These are phyloP conservation scores for Guyanaporus albipodus DNA, from an alignment of 768 basidiomycete genomes.

Conservation along the genomic window DNA sequence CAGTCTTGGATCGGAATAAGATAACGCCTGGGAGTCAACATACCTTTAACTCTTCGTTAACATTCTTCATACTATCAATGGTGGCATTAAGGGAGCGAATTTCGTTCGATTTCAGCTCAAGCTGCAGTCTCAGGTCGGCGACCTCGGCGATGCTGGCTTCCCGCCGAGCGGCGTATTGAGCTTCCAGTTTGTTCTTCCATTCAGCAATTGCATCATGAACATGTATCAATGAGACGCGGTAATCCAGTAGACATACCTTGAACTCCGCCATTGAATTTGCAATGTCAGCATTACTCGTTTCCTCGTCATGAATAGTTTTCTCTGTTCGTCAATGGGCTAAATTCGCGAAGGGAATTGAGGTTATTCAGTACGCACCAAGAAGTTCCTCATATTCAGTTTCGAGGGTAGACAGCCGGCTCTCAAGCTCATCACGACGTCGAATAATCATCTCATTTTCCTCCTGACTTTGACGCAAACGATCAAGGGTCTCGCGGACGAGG, in stretches of 20 bases:
- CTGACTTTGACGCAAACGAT: constrained; percentile 82
- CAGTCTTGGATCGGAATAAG: background rate
- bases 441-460: constrained; percentile 88
- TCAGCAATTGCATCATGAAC: constrained; percentile 3
- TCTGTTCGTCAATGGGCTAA: constrained; percentile 44
- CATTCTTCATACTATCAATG: constrained; percentile 89
- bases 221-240: background rate
- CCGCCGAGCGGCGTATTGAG: constrained; percentile 89
- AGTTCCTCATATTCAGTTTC: constrained; percentile 97
- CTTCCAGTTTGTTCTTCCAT: constrained; percentile 82
- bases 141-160: constrained; percentile 86
- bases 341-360: background rate
- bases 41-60: constrained; percentile 98
- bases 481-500: constrained; percentile 82
- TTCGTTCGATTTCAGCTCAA: constrained; percentile 81
- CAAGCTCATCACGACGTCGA: constrained; percentile 83
- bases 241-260: constrained; percentile 53
- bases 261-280: constrained; percentile 85
- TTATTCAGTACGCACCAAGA: constrained; percentile 57
- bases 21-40: constrained; percentile 14
- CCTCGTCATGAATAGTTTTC: constrained; percentile 89
- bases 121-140: constrained; percentile 81
- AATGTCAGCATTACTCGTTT: constrained; percentile 76
- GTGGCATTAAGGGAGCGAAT: constrained; percentile 78
- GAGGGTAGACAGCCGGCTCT: constrained; percentile 70